Base-by-base conservation (phyloP, 2,329 filamentous ascomycete species). In the Graphilbum fragrans region DNA sequence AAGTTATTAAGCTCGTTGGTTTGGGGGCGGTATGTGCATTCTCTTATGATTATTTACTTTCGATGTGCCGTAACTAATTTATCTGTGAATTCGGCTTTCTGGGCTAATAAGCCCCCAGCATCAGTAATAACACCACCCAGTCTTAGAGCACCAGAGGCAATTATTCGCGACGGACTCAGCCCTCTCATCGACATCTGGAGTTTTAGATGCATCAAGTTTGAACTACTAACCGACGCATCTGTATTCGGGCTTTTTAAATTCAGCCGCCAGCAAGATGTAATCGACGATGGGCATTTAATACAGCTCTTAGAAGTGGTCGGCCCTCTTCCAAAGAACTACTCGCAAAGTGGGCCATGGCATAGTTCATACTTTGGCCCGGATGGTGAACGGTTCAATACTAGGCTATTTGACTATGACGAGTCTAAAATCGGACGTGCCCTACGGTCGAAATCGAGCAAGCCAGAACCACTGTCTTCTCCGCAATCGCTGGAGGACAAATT, bases 171-270 rank as follows among this genome's bases (percentile, higher is more conserved):
- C 36, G 29, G 6, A 27, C 16, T 38, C n/a, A 23, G 36, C 22
- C 36, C 36, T 17, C 22, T 23, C 11, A 38, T 38, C 36, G 36
- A 38, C 22, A 38, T 38, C 36, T 38, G 36, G 36, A 38, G 36
- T 14, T 38, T 38, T 29, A 22, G 36, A 22, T 27, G 21, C 20
- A 38, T 38, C 21, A 38, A 27, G 36, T 38, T 38, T 22, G 36
- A 27, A 22, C 21, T 38, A 6, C 36, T 38, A 14, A 38, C 36
- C 18, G 36, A 38, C 10, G n/a, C 19, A 2, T 6, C 17, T 11
- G 16, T 38, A 6, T 31, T 38, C n/a, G 37, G 32, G n/a, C 12
- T 31, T 29, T 31, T 19, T 21, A 3, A 5, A 31, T 20, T 38
- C 37, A 17, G 4, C 27, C n/a, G 5, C 12, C 23, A 31, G 37